phyloP scores from a whole-genome alignment of 2,329 filamentous ascomycete species.

The Nannizzia gypsea region DNA sequence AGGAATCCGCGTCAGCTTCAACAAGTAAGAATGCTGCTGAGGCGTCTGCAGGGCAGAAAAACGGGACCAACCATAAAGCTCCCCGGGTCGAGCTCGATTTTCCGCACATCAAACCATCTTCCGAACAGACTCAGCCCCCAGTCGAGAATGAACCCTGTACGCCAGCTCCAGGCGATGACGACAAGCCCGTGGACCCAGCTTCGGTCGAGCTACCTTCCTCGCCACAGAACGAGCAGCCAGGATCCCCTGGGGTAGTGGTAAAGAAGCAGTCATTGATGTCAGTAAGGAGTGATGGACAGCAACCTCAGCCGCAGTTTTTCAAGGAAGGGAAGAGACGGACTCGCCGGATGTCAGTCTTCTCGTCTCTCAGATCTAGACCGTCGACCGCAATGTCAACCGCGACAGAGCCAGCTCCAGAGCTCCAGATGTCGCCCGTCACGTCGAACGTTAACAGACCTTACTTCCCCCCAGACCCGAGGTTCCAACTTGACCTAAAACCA shows the following conservation, averaged over 20 bases:
- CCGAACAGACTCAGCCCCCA: not conserved
- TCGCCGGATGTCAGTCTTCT: not conserved
- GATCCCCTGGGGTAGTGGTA: not conserved
- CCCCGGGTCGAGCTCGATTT: slow-evolving; percentile 4
- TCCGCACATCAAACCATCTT: not conserved
- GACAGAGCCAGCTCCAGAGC: not conserved
- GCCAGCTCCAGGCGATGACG: not conserved
- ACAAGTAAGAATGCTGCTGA: not conserved
- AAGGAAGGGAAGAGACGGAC: not conserved
- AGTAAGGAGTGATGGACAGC: not conserved
- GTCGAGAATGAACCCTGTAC: not conserved
- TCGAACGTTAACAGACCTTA: not conserved
- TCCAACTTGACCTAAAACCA: slow-evolving; percentile 1
- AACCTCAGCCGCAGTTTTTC: not conserved
- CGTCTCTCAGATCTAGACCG: not conserved
- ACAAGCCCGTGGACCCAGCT: not conserved
- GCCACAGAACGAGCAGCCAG: not conserved
- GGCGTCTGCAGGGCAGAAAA: not conserved
- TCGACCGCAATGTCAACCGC: not conserved
- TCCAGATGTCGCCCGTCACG: not conserved
- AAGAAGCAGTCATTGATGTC: slow-evolving; percentile 3
- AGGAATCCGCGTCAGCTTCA: no score
- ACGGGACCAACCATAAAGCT: not conserved
- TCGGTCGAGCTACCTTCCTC: not conserved
- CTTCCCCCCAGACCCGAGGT: not conserved